Evolutionary conservation across 1,284 basidiomycete species (phyloP), one percentile per base, ranked within the genome.

Genomic region (Apiotrichum sp.): DNA sequence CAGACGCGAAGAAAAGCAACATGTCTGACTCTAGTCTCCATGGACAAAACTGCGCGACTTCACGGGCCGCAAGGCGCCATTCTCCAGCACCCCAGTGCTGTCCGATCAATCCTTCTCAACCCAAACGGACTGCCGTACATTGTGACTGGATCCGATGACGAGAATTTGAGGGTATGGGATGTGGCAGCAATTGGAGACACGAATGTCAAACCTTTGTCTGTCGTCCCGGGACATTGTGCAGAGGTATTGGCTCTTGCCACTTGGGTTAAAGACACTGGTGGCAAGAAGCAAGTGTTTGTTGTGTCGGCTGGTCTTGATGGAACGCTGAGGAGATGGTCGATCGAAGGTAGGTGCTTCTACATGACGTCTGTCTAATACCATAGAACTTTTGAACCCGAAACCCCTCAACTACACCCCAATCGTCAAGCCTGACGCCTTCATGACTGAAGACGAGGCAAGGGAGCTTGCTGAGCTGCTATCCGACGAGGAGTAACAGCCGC

Each of bases 221-320:
- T 83, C 62, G 76, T 89, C 6, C 86, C 92, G 62, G 91, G 83
- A 5, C 93, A 96, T 71, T 90, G 86, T 82, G 88, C 89, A 62
- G 88, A 93, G 64, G 84, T 95, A 9, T 86, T 82, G 5, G 83
- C 82, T 2, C 73, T 96, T 42, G 80, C 80, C 35, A 74, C 86
- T 6, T 95, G 90, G 89, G 72, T 82, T 60, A 80, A 83, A 32
- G 76, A 77, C 53, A 77, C 74, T 6, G 70, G 74, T 14, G 77
- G 77, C 3, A 73, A 71, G 49, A 80, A 75, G 16, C 75, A 75
- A 46, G 73, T 82, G 4, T 84, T 88, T 66, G 82, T 73, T 1
- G 75, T 96, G 41, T 91, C 86, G 53, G 82, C 85, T 0, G 85
- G 89, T 69, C 74, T 97, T 52, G 93, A 97, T 71, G 83, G 85